Base-by-base conservation (phyloP, 805 yeast species). In the Hermanozyma aechmeae region DNA sequence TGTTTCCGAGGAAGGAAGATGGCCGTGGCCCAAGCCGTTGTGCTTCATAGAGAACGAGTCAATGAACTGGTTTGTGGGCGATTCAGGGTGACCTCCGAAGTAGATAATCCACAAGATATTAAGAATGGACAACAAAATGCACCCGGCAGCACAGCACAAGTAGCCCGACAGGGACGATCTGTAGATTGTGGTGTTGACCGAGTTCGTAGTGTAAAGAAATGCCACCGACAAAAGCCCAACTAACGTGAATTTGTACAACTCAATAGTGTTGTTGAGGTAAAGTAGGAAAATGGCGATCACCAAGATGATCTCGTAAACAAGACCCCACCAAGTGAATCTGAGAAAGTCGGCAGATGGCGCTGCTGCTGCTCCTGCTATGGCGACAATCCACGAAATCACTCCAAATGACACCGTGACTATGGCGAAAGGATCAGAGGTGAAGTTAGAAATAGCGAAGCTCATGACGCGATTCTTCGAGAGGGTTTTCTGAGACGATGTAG, bases 291-390 rank as follows among this genome's bases (percentile, higher is more conserved):
- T 65, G 13, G 64, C 50, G 4, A 73, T 42, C 13, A 81, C 65
- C 24, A 84, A 41, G 17, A 83, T 37, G 13, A 86, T 60, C 55
- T 89, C 77, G 48, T 74, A 92, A 2, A 81, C 87, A 5, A 92
- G 53, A 2, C 94, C 95, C 98, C 98, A 92, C 98, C 98, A 89
- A 4, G 92, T 73, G 55, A 89, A 81, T 39, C 74, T 72, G 1
- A 96, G 96, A 48, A 79, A 84, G 5, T 54, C 40, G 11, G 28
- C 23, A 16, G 45, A 48, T 16, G 32, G 30, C 18, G 56, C 42
- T 8, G 66, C 52, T 13, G 82, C 75, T 11, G 94, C 82, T 2
- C 96, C 96, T 2, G 80, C 93, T 31, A 92, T 67, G 7, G 95
- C 83, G 28, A 92, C 72, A 34, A 85, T 62, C 97, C 97, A 89